Conservation (phyloP, 2,329 filamentous ascomycete species). For the Lachnellula subtilissima region DNA sequence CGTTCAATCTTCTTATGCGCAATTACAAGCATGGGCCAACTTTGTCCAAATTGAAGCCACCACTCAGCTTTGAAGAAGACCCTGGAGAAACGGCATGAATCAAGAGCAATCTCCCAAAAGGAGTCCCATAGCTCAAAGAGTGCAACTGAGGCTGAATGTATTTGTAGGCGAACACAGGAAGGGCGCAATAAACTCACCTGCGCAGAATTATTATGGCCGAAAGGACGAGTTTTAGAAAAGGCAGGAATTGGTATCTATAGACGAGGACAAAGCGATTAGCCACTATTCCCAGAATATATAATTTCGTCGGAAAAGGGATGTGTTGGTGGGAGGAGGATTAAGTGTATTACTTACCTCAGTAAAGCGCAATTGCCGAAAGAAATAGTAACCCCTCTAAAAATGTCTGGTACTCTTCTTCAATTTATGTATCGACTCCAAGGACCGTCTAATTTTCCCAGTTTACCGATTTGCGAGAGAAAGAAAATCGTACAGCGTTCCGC, state of each 20-base stretch:
- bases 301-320: neutral
- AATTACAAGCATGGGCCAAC: neutral
- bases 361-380: slow-evolving; percentile 19
- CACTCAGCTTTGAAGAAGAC: too few relatives aligned
- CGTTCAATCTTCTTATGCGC: neutral
- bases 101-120: too few relatives aligned
- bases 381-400: slow-evolving; percentile 17
- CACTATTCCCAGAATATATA: slow-evolving; percentile 5
- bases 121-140: neutral
- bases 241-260: slow-evolving; percentile 18
- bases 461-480: slow-evolving; percentile 15
- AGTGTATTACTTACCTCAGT: neutral
- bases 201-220: slow-evolving; percentile 14
- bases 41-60: too few relatives aligned
- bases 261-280: slow-evolving; percentile 11
- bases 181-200: slow-evolving; percentile 12
- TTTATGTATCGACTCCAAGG: slow-evolving; percentile 14
- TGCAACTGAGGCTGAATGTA: neutral
- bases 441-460: slow-evolving; percentile 22
- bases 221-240: slow-evolving; percentile 10
- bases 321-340: neutral
- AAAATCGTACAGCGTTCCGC: slow-evolving; percentile 23
- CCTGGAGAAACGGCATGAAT: too few relatives aligned
- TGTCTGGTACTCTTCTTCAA: slow-evolving; percentile 13
- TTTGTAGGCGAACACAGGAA: neutral